Conservation (phyloP, 805 yeast species). For the Candida dendrica region DNA sequence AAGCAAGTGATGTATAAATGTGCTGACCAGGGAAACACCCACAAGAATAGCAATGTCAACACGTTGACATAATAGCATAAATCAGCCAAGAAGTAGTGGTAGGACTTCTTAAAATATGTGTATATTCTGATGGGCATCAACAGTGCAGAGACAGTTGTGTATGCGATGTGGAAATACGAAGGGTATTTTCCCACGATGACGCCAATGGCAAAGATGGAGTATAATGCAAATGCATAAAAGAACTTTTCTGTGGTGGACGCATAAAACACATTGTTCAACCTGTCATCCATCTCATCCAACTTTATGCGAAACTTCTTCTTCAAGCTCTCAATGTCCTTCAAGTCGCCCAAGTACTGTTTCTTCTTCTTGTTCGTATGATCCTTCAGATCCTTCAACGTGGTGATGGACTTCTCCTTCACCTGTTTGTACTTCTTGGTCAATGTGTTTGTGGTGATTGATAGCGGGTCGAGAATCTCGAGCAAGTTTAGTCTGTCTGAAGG, state of each 20-base stretch:
- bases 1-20: constrained; percentile 76
- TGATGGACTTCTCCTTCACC: constrained; percentile 17
- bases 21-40: constrained; percentile 74
- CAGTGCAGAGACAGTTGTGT: constrained; percentile 51
- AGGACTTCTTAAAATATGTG: constrained; percentile 71
- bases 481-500: constrained; percentile 20
- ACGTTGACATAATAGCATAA: constrained; percentile 86
- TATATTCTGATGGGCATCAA: constrained; percentile 82
- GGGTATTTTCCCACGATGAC: constrained; percentile 74
- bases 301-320: constrained; percentile 19
- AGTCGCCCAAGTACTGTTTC: constrained; percentile 13
- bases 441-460: constrained; percentile 15
- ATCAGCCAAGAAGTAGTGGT: constrained; percentile 86
- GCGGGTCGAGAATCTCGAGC: constrained; percentile 23
- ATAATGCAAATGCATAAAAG: constrained; percentile 70
- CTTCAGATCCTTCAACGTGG: constrained; percentile 13
- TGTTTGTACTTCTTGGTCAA: constrained; percentile 19
- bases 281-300: constrained; percentile 30
- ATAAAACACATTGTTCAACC: constrained; percentile 28
- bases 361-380: constrained; percentile 13
- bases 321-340: constrained; percentile 13
- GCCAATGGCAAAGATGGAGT: constrained; percentile 65
- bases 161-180: constrained; percentile 65
- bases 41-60: constrained; percentile 60
- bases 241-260: constrained; percentile 63